phyloP scores from a whole-genome alignment of 202 grass and related monocot species.

The Brachypodium distachyon region DNA sequence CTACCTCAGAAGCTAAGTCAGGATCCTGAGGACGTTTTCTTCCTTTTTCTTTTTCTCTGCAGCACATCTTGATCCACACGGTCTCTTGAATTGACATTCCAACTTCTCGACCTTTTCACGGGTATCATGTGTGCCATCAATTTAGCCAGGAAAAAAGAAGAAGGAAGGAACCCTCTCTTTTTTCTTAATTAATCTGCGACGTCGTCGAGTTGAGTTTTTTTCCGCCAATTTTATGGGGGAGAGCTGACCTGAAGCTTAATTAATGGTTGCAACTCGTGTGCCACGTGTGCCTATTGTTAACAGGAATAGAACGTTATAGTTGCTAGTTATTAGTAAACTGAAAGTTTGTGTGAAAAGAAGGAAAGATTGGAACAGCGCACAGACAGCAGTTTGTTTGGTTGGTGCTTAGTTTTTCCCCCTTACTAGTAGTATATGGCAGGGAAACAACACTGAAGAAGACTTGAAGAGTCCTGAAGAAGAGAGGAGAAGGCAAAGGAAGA shows the following conservation, averaged over 20 bases:
- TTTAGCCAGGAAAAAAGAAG: not conserved
- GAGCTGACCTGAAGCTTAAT: not conserved
- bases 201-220: slow-evolving; percentile 6
- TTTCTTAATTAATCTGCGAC: not conserved
- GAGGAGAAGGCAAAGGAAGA: no score
- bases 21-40: not conserved
- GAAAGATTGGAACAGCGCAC: not conserved
- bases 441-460: not conserved
- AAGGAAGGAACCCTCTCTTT: not conserved
- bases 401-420: not conserved
- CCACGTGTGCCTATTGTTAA: not conserved
- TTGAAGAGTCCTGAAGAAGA: not conserved
- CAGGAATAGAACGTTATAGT: not conserved
- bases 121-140: slow-evolving; percentile 6
- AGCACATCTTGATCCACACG: slow-evolving; percentile 13
- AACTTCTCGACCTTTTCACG: slow-evolving; percentile 19
- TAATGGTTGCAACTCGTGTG: not conserved
- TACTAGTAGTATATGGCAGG: slow-evolving; percentile 9
- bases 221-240: not conserved
- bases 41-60: not conserved
- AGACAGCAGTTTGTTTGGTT: not conserved
- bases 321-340: not conserved
- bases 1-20: slow-evolving; percentile 9
- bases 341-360: not conserved
- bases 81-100: slow-evolving; percentile 29